Base-by-base conservation (phyloP, 495 filamentous ascomycete genomes). In the Xylaria palmicola region DNA sequence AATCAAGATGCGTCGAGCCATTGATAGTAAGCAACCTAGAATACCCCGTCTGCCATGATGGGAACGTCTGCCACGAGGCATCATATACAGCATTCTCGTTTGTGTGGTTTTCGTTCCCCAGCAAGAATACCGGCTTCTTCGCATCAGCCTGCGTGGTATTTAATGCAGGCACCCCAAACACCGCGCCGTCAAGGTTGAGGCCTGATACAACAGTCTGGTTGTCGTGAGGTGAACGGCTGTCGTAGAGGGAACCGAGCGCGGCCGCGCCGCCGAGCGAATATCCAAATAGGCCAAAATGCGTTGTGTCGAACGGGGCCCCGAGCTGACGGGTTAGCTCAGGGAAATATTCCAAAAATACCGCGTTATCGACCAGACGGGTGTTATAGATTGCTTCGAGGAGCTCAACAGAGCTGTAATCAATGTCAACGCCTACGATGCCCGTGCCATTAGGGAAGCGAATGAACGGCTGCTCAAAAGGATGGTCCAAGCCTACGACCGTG, bases 231-330 rank as follows among this genome's bases (percentile, higher is more conserved):
- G 69, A 15, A 30, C 26, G 34, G 81, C 73, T n/a, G 6, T 59
- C 30, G 10, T 71, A 62, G 55, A 79, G 63, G 12, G 74, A 65
- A 0, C 66, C 65, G 6, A 79, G 66, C 1, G 78, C 68, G 1
- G 81, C 71, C 0, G 78, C 77, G 9, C 82, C 83, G 26, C 82
- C 82, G 6, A 83, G 65, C 0, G 82, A 83, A 43, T 84, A 81
- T 0, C 82, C 81, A 15, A 79, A 67, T 24, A 77, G 67, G 22
- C 71, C 75, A n/a, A 77, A 60, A 5, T 69, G 60, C n/a, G 63
- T 59, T 6, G 67, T 68, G 32, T 65, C 64, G 32, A 78, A 43
- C 19, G 69, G 68, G 12, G 56, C 24, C 0, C 52, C 40, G 15
- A 66, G 43, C 27, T 59, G 22, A 4, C 24, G 22, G 6, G 52